Base-by-base conservation (phyloP, 345 rosid species). In the Hypericum perforatum region DNA sequence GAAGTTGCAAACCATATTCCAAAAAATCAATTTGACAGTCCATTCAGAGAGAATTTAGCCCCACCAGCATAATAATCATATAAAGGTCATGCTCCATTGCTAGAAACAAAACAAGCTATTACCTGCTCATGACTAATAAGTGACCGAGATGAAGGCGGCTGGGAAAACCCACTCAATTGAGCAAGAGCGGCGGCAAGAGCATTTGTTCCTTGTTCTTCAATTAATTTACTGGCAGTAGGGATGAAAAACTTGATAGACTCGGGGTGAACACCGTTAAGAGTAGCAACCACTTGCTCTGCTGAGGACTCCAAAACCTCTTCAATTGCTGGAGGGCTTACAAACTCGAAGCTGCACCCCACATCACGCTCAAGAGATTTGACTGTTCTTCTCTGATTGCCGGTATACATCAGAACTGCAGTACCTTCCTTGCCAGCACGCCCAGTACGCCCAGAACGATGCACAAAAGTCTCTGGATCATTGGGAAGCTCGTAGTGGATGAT, bases 371-470 rank as follows among this genome's bases (percentile, higher is more conserved):
- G 85, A 55, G 90, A 75, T 66, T 82, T 74, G 45, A 92, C 88
- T 15, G 94, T 87, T 65, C 94, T 83, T 76, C 84, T 82, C 72
- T 92, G 98, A 75, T 75, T 85, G 62, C 67, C 76, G 11, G 84
- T 78, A 64, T 63, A 81, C 98, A 92, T 79, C 61, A 92, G 73
- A 75, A 92, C 71, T 45, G 96, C 90, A 71, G 81, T 75, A 62
- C 98, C 98, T 81, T 79, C 85, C 74, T 92, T 92, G 61, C 98
- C 98, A 9, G 96, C 98, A 41, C 95, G 96, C 45, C 98, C 98
- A 50, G 98, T 92, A 68, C 96, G 96, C 32, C 96, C 98, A 63
- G 98, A 92, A 54, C 98, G 95, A 64, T 87, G 98, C 69, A 91
- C 98, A 81, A 92, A 92, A 38, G 96, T 83, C 72, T 92, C 98